Percentiles rank a stretch among this genome's conserved stretches.
These are phyloP conservation scores for Umbelopsis sp. DNA, from an alignment of 192 early-diverging fungal genomes.

Conservation along the genomic window DNA sequence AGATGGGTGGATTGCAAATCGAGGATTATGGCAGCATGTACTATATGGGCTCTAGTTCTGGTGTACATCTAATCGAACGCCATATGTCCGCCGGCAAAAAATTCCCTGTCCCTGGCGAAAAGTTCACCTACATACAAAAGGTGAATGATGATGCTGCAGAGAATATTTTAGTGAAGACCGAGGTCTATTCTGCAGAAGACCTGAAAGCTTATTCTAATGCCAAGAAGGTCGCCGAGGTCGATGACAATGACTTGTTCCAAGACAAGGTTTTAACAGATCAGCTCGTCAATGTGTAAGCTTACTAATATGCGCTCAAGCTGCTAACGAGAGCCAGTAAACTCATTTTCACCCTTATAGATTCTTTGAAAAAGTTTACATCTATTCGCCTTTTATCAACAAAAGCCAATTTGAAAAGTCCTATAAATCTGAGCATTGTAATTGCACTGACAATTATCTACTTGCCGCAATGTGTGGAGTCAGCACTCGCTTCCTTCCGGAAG, in stretches of 20 bases:
- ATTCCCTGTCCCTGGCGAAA: constrained; percentile 34
- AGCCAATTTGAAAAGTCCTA: constrained; percentile 30
- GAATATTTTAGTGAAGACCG: constrained; percentile 33
- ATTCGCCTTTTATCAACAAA: constrained; percentile 38
- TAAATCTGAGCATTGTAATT: constrained; percentile 22
- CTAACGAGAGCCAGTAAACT: neutral
- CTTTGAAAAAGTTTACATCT: constrained; percentile 25
- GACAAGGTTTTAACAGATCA: constrained; percentile 21
- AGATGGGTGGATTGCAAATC: constrained; percentile 31
- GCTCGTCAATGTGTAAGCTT: constrained; percentile 25
- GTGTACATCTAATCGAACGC: constrained; percentile 65
- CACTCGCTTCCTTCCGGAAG: neutral
- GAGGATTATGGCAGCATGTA: constrained; percentile 64
- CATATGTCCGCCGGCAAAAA: constrained; percentile 39
- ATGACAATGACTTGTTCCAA: neutral
- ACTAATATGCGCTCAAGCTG: neutral
- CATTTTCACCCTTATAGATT: neutral
- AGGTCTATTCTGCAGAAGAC: constrained; percentile 2
- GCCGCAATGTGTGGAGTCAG: constrained; percentile 27
- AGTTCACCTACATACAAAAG: constrained; percentile 47
- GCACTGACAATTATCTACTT: constrained; percentile 31
- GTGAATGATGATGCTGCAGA: constrained; percentile 39
- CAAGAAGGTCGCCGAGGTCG: neutral
- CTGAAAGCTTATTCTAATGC: neutral
- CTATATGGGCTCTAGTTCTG: constrained; percentile 77